Conservation (phyloP, 768 basidiomycete genomes). For the Lactifluus subvellereus region DNA sequence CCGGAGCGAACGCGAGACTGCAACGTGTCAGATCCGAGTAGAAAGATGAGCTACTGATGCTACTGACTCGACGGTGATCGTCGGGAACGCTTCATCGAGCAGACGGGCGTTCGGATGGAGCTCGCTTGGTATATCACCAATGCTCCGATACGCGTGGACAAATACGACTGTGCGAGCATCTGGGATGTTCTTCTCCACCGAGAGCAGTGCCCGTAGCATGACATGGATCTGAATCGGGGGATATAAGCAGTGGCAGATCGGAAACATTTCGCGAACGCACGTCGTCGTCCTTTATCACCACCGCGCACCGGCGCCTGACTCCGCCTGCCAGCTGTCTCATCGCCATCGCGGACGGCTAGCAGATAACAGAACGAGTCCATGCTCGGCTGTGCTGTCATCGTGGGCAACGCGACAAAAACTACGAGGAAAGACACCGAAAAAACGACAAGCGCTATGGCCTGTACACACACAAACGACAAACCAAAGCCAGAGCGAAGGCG, state of each 20-base stretch:
- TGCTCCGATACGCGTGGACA: conserved; percentile 20
- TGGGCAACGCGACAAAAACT: conserved; percentile 9
- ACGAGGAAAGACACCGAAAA: conserved; percentile 17
- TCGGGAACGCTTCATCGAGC: conserved; percentile 25
- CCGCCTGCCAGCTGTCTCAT: conserved; percentile 5
- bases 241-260: not conserved
- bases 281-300: conserved; percentile 24
- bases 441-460: conserved; percentile 19
- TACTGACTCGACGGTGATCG: conserved; percentile 22
- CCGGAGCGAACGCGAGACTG: conserved; percentile 21
- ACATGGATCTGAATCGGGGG: conserved; percentile 14
- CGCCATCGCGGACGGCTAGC: conserved; percentile 8
- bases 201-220: conserved; percentile 22
- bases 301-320: too few species aligned
- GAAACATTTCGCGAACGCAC: conserved; percentile 1
- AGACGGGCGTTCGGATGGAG: conserved; percentile 24
- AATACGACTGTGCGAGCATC: conserved; percentile 22
- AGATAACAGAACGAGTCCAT: conserved; percentile 11
- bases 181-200: conserved; percentile 20
- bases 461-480: not conserved
- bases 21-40: not conserved
- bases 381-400: conserved; percentile 15
- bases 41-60: not conserved
- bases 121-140: conserved; percentile 21
- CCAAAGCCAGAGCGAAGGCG: not conserved